Evolutionary conservation across 768 basidiomycete species (phyloP), one percentile per base, ranked within the genome.

Genomic region (Rickenella mellea): DNA sequence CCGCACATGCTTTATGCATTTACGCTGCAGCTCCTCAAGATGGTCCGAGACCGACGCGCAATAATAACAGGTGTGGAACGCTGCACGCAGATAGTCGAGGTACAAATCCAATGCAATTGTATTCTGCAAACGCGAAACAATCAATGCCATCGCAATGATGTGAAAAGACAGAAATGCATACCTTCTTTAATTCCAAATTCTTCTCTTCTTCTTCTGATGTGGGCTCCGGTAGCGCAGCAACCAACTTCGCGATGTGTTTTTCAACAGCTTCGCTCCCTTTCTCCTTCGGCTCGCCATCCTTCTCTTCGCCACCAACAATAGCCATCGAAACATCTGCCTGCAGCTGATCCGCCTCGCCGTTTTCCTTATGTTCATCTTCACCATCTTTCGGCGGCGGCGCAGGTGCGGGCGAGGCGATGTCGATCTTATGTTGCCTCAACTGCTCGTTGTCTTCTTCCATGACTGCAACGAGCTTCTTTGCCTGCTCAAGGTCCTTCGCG

Each of bases 61-160:
- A 67, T 99, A 99, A 67, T 94, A 99, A 76, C 96, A 96, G 56
- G 88, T 81, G 74, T 90, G 75, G 65, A 84, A 92, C 42, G 87
- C 93, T 59, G 80, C 74, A 52, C 96, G 88, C 57, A 99, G 69
- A 66, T 96, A 98, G 40, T 84, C 82, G 61, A 98, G 70, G 64
- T 91, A 91, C 61, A 94, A 68, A 68, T 99, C 96, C 62, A 97
- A 74, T 54, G 85, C 75, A 54, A 92, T 68, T 55, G 77, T 73
- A 53, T 78, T 78, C 87, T 91, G 58, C 22, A 20, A 27, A 27
- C 53, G 46, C 25, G 41, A 54, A 37, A 29, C 43, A 41, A 61
- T 54, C 46, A 51, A n/a, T n/a, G n/a, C n/a, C n/a, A n/a, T n/a
- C n/a, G 44, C 35, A 39, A 27, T 37, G 40, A 46, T 27, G 12